Base-by-base conservation (phyloP, 257 asterid genomes). In the Nicotiana obtusifolia region DNA sequence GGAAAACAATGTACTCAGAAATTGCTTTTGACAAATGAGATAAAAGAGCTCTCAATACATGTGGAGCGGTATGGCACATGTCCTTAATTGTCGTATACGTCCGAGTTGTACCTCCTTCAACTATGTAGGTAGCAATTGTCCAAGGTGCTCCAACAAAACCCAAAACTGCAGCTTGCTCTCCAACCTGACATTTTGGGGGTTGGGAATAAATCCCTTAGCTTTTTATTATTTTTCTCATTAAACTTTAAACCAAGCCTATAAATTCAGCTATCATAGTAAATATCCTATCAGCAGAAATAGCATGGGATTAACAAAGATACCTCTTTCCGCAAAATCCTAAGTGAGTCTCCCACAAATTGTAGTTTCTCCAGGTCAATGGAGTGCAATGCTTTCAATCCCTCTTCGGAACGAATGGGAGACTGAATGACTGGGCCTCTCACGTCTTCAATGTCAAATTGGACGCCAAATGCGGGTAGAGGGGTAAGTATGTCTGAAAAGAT, bases 61-160 rank as follows among this genome's bases (percentile, higher is more conserved):
- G 86, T 15, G 90, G 90, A 22, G 88, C 88, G 2, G 91, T 89
- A 82, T 92, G 98, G 87, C 98, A 94, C 98, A 94, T 96, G 86
- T 94, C 91, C 93, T 94, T 96, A 85, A 94, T 94, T 24, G 91
- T 91, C 65, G 95, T 91, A 77, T 93, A 94, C 1, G 97, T 93
- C 54, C 94, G 90, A 62, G 99, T 91, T n/a, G 95, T 92, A 28
- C 97, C 97, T 15, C 99, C 97, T 85, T 95, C 99, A 15, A 94
- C 97, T 67, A 95, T 92, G 84, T 95, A 94, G 11, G 99, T 95
- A 59, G 97, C 99, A 86, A 95, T 94, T 20, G 99, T 95, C 97
- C 99, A 95, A 7, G 98, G 99, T 79, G 97, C 98, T 80, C 99
- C 98, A 24, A 95, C 98, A 85, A 95, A 95, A 22, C 98, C 99